These are phyloP conservation scores for Capsella rubella DNA, from an alignment of 441 rosid species.

Conservation along the genomic window DNA sequence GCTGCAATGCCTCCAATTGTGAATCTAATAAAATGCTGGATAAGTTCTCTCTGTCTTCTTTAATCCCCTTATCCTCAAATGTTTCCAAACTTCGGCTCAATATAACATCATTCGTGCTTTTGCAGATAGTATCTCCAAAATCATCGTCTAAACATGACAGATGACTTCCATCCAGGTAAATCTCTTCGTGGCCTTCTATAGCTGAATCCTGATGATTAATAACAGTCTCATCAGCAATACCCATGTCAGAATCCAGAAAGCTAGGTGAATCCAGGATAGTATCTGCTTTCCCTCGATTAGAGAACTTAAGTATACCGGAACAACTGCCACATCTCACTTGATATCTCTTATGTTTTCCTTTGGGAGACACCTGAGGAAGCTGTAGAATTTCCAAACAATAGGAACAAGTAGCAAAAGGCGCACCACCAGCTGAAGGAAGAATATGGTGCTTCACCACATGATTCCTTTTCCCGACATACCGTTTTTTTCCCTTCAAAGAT, in stretches of 20 bases:
- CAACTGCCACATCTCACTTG: constrained; percentile 85
- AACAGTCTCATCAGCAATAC: constrained; percentile 49
- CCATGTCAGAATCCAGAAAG: constrained; percentile 48
- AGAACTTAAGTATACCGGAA: constrained; percentile 65
- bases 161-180: constrained; percentile 45
- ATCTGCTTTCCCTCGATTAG: constrained; percentile 54
- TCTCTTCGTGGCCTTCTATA: constrained; percentile 49
- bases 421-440: constrained; percentile 82
- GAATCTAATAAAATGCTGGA: constrained; percentile 27
- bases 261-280: constrained; percentile 55
- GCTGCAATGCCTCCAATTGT: constrained; percentile 19
- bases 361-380: constrained; percentile 79
- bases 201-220: constrained; percentile 40
- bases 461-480: constrained; percentile 52
- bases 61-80: constrained; percentile 31
- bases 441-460: constrained; percentile 59
- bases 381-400: constrained; percentile 65
- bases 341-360: constrained; percentile 59
- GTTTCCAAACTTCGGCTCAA: constrained; percentile 42
- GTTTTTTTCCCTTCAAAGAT: constrained; percentile 43
- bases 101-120: constrained; percentile 40
- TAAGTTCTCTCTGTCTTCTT: constrained; percentile 35
- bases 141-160: constrained; percentile 55
- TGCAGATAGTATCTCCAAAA: constrained; percentile 45
- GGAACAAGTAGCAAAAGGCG: constrained; percentile 76